Base-by-base conservation (phyloP, 805 yeast species). In the Wickerhamiella slavikovae region DNA sequence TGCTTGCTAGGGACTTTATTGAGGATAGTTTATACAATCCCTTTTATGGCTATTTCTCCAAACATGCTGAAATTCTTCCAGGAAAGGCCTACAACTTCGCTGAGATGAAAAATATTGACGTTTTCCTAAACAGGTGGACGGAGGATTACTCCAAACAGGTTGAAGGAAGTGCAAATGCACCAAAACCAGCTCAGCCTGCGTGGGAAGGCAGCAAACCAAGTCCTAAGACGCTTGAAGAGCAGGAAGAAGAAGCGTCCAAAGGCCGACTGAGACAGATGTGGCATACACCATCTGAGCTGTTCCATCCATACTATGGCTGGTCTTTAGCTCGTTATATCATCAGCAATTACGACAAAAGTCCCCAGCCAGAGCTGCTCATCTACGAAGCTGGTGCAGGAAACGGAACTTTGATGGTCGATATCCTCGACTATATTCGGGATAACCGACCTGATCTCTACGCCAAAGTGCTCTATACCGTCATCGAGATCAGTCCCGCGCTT, bases 341-440 rank as follows among this genome's bases (percentile, higher is more conserved):
- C 31, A 71, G 69, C 6, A 72, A 76, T 45, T 76, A 73, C 46
- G 69, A 22, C 2, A 17, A 25, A 71, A 48, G 52, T 70, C 39
- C 71, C 71, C 37, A 54, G 64, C 24, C 74, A 68, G 82, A 77
- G 44, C 54, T 85, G 27, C 61, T 68, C 5, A 75, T 79, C 16
- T 80, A 78, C 50, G 93, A 80, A 51, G 67, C 77, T 60, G 93
- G 92, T 35, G 92, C 82, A 14, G 93, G 93, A 39, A 79, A 79
- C 43, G 92, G 92, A 24, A 78, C 91, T 0, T 50, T 79, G 35
- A 79, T 80, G 93, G 48, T 61, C 31, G 73, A 78, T 42, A 64
- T 79, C 8, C 49, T 79, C 37, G 70, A 71, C 42, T 78, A 60
- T 45, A 61, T 79, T 35, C 57, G 65, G 36, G 52, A 52, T 17